A percentile compares a stretch with the other conserved stretches of the same genome.
phyloP scores from a whole-genome alignment of 306 rosid species.

The Begonia masoniana region DNA sequence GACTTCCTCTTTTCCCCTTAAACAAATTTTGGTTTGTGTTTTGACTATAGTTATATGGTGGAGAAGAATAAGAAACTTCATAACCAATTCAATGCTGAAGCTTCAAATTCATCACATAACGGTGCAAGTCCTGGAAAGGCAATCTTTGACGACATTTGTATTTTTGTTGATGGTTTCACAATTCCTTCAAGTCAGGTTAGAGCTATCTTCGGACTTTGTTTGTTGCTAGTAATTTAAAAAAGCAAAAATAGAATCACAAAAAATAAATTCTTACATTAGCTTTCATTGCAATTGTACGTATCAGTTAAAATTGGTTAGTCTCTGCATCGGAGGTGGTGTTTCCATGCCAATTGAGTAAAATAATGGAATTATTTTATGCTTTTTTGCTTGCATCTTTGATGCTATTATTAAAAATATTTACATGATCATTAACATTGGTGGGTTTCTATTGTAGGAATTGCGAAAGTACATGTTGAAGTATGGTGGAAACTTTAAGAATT shows the following conservation, averaged over 20 bases:
- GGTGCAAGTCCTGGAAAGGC: conserved; percentile 27
- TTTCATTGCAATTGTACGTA: too few relatives aligned
- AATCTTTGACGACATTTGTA: conserved; percentile 62
- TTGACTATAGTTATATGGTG: conserved; percentile 54
- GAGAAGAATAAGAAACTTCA: conserved; percentile 68
- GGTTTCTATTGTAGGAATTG: conserved; percentile 51
- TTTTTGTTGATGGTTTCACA: conserved; percentile 89
- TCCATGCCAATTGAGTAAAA: too few relatives aligned
- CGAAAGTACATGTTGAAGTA: conserved; percentile 61
- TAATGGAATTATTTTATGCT: too few relatives aligned
- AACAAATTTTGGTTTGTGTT: background rate
- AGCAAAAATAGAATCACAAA: background rate
- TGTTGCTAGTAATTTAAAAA: background rate
- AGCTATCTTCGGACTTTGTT: background rate
- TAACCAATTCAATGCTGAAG: conserved; percentile 54
- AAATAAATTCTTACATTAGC: background rate
- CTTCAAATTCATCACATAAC: conserved; percentile 28
- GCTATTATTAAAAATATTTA: too few relatives aligned
- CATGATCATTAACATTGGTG: background rate
- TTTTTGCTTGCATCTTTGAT: too few relatives aligned
- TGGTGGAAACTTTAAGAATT: conserved; percentile 84
- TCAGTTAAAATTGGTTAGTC: too few relatives aligned
- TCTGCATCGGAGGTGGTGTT: too few relatives aligned
- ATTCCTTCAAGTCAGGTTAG: conserved; percentile 74
- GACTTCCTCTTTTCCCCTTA: background rate